Evolutionary conservation across 441 rosid genomes (phyloP).

Genomic region (Oxalis stricta): DNA sequence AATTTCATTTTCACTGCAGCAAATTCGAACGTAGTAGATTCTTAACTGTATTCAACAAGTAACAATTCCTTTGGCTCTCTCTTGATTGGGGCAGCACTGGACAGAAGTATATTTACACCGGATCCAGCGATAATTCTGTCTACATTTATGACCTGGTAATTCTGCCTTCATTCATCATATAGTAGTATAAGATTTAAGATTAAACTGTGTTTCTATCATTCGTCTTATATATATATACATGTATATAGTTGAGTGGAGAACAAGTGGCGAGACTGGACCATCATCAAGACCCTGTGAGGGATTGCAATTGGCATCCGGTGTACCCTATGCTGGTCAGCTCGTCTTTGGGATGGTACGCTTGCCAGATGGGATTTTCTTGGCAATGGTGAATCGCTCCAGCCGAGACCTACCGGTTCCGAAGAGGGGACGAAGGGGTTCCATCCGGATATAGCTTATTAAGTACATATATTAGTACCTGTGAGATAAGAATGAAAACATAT

Average conservation of each 20-base stretch:
- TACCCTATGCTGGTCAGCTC: constrained; percentile 64
- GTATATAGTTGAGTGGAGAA: constrained; percentile 58
- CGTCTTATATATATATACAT: too few species aligned
- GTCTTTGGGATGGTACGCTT: constrained; percentile 67
- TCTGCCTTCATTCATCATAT: too few species aligned
- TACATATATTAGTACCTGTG: too few species aligned
- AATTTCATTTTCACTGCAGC: too few species aligned
- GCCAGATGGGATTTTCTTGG: constrained; percentile 71
- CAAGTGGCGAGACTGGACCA: constrained; percentile 35
- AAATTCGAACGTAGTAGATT: too few species aligned
- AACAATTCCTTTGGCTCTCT: too few species aligned
- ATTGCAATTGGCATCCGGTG: constrained; percentile 80
- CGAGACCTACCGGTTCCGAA: background rate
- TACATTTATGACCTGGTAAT: constrained; percentile 48
- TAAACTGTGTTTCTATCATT: background rate
- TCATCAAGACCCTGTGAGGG: constrained; percentile 56
- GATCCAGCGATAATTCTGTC: constrained; percentile 34
- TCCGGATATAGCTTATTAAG: background rate
- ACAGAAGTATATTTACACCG: constrained; percentile 52
- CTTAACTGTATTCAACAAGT: background rate
- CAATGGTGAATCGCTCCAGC: constrained; percentile 12
- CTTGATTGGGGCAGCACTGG: constrained; percentile 45
- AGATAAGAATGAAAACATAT: too few species aligned
- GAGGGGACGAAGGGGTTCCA: background rate
- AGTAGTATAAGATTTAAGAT: too few species aligned